Evolutionary conservation across 78 protist genomes (phyloP).

Genomic region (Protostelium mycophagum): DNA sequence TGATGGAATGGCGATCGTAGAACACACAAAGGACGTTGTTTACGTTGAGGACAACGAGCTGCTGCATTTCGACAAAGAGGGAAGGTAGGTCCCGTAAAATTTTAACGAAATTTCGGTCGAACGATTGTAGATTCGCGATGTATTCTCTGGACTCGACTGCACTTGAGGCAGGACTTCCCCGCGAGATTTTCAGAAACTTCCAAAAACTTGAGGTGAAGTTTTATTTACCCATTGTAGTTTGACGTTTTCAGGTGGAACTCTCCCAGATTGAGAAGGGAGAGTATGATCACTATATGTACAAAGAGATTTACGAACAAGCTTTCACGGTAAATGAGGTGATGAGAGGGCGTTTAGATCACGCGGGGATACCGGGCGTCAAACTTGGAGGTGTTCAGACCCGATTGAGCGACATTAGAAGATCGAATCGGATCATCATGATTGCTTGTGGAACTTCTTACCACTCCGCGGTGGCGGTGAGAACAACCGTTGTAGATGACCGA

Average conservation of each 20-base stretch:
- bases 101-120: too few species aligned
- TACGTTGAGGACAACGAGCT: constrained; percentile 80
- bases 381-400: constrained; percentile 46
- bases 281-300: constrained; percentile 80
- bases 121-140: neutral
- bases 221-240: too few species aligned
- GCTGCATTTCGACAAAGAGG: constrained; percentile 10
- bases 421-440: constrained; percentile 68
- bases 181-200: neutral
- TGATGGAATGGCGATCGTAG: constrained; percentile 76
- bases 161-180: neutral
- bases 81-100: neutral
- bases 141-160: neutral
- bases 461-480: constrained; percentile 42
- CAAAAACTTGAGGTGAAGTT: constrained; percentile 37
- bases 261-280: constrained; percentile 59
- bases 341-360: constrained; percentile 12
- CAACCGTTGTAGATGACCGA: constrained; percentile 13
- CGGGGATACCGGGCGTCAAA: constrained; percentile 28
- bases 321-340: neutral
- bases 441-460: constrained; percentile 91
- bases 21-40: constrained; percentile 62
- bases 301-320: constrained; percentile 93
- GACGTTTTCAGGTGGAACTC: too few species aligned
- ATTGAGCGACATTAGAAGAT: constrained; percentile 14